A percentile compares a stretch with the other conserved stretches of the same genome.
Evolutionary conservation across 192 early-diverging fungal genomes (phyloP).

Genomic region (Coemansia aciculifera): DNA sequence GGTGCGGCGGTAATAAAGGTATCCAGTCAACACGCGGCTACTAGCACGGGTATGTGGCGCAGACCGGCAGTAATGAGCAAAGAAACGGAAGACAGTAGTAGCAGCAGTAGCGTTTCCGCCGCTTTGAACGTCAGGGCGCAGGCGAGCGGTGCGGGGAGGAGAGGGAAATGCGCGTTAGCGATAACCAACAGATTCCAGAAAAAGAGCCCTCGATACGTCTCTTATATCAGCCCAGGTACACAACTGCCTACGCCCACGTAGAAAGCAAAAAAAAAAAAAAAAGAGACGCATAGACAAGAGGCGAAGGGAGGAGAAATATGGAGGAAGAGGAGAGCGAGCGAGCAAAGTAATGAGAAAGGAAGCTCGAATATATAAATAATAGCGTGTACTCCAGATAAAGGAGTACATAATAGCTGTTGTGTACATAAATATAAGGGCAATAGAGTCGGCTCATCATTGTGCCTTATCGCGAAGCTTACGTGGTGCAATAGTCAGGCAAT

Average conservation of each 20-base stretch:
- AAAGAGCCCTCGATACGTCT: not conserved
- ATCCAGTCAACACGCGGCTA: not conserved
- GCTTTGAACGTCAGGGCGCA: not conserved
- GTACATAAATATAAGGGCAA: not conserved
- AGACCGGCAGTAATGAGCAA: constrained; percentile 1
- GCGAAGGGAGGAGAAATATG: not conserved
- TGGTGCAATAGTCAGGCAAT: constrained; percentile 76
- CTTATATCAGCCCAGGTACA: not conserved
- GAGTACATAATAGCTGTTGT: not conserved
- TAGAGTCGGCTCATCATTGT: constrained; percentile 25
- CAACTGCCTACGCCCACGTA: not conserved
- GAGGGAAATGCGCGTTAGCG: not conserved
- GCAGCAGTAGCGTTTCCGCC: not conserved
- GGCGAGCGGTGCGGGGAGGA: not conserved
- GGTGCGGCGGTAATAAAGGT: not conserved
- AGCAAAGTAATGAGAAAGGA: not conserved
- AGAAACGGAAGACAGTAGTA: too few species aligned
- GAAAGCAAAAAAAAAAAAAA: not conserved
- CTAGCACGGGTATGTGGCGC: not conserved
- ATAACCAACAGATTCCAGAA: not conserved
- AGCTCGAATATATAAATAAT: constrained; percentile 1
- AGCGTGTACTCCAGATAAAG: constrained; percentile 7
- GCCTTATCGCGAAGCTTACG: constrained; percentile 55
- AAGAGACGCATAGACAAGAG: not conserved
- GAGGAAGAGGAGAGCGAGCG: not conserved